Percentiles rank a stretch among this genome's conserved stretches.
Conservation (phyloP, 2,329 filamentous ascomycete species). For the Aspergillus udagawae region DNA sequence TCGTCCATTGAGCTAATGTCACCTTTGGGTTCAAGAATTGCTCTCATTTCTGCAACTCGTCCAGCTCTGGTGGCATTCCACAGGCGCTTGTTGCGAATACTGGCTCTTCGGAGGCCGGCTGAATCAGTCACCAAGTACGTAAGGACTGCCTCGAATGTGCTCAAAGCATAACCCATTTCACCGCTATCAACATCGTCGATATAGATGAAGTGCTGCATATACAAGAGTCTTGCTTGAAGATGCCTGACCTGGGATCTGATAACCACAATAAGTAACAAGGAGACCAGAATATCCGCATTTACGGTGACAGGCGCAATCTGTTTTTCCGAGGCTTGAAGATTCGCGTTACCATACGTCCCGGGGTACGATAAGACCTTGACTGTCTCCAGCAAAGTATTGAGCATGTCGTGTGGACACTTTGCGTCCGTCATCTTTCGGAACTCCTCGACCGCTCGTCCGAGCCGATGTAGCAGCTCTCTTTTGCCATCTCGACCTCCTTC, state of each 20-base stretch:
- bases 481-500: slow-evolving; percentile 75
- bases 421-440: slow-evolving; percentile 81
- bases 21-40: slow-evolving; percentile 70
- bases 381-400: slow-evolving; percentile 72
- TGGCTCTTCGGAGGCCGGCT: slow-evolving; percentile 74
- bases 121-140: slow-evolving; percentile 84
- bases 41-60: slow-evolving; percentile 68
- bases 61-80: slow-evolving; percentile 86
- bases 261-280: slow-evolving; percentile 83
- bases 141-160: slow-evolving; percentile 91
- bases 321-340: slow-evolving; percentile 49
- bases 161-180: slow-evolving; percentile 92
- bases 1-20: slow-evolving; percentile 39
- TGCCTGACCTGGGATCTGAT: slow-evolving; percentile 86
- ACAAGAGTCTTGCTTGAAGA: slow-evolving; percentile 82
- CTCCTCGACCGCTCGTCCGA: slow-evolving; percentile 76
- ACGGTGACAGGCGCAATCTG: slow-evolving; percentile 57
- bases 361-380: slow-evolving; percentile 77
- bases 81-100: slow-evolving; percentile 75
- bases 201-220: slow-evolving; percentile 96
- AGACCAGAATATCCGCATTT: slow-evolving; percentile 90
- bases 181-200: slow-evolving; percentile 96
- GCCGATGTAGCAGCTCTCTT: slow-evolving; percentile 70
- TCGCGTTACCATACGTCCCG: slow-evolving; percentile 40
- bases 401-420: slow-evolving; percentile 82